Evolutionary conservation across 129 eudicot species (phyloP).

Genomic region (Flaveria brownii): DNA sequence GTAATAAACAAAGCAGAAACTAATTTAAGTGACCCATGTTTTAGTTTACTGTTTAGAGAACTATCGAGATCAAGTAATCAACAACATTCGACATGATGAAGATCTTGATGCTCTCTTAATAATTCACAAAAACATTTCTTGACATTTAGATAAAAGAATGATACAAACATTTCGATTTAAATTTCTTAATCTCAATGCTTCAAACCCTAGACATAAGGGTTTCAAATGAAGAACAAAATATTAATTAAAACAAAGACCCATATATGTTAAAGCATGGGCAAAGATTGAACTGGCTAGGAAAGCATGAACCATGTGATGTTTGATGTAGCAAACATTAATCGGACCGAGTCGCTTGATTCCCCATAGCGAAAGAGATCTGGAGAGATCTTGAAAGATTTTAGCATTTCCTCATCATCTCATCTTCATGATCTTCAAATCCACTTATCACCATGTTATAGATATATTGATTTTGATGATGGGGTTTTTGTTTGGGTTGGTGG

Average conservation of each 20-base stretch:
- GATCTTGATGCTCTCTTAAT: neutral
- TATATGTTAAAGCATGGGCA: neutral
- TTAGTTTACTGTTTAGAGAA: neutral
- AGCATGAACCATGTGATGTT: conserved; percentile 28
- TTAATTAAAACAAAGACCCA: conserved; percentile 12
- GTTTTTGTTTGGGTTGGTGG: conserved; percentile 24
- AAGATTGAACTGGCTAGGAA: conserved; percentile 10
- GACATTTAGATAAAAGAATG: conserved; percentile 4
- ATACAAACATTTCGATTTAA: conserved; percentile 10
- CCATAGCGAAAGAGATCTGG: conserved; percentile 14
- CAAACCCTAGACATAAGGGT: conserved; percentile 36
- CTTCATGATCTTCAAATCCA: conserved; percentile 18
- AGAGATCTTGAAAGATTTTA: conserved; percentile 25
- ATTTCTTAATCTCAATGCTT: conserved; percentile 21
- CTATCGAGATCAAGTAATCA: neutral
- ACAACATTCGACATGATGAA: neutral
- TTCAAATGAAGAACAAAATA: conserved; percentile 3
- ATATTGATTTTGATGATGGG: neutral
- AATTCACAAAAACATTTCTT: neutral
- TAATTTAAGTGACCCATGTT: neutral
- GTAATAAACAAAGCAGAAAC: neutral
- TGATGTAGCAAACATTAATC: conserved; percentile 36
- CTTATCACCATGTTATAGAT: too few relatives aligned
- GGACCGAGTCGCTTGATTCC: conserved; percentile 46
- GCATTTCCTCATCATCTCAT: conserved; percentile 28